A percentile compares a stretch with the other conserved stretches of the same genome.
These are phyloP conservation scores for Backusella liffmaniae DNA, from an alignment of 192 early-diverging fungal genomes.

Conservation along the genomic window DNA sequence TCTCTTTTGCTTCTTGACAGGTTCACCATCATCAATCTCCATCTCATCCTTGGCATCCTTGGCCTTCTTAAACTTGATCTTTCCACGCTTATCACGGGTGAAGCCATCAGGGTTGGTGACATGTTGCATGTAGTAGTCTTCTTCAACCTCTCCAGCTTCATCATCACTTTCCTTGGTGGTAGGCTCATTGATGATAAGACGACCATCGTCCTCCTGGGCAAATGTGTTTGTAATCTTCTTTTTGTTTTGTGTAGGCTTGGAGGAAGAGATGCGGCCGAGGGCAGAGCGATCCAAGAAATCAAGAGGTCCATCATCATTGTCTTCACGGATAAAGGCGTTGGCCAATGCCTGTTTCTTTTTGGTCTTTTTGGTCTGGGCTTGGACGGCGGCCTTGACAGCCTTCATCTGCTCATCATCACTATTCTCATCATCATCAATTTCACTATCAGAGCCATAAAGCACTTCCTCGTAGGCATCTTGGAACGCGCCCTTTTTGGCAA, in stretches of 20 bases:
- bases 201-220: constrained; percentile 71
- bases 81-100: constrained; percentile 76
- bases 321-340: constrained; percentile 66
- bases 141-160: constrained; percentile 46
- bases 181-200: constrained; percentile 76
- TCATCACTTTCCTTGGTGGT: constrained; percentile 40
- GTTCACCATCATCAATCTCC: constrained; percentile 63
- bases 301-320: constrained; percentile 63
- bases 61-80: constrained; percentile 89
- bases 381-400: constrained; percentile 9
- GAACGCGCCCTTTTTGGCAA: constrained; percentile 53
- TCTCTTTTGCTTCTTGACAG: constrained; percentile 39
- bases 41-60: constrained; percentile 55
- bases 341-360: constrained; percentile 40
- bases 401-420: constrained; percentile 65
- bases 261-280: constrained; percentile 49
- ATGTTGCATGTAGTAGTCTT: constrained; percentile 87
- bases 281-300: constrained; percentile 91
- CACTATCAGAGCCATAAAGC: constrained; percentile 91
- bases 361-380: constrained; percentile 8
- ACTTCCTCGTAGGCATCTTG: constrained; percentile 87
- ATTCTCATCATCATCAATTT: constrained; percentile 61
- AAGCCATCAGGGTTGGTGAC: constrained; percentile 79
- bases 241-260: constrained; percentile 30
- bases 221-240: constrained; percentile 37